Base-by-base conservation (phyloP, 2,329 filamentous ascomycete genomes). In the Ascochyta lentis region DNA sequence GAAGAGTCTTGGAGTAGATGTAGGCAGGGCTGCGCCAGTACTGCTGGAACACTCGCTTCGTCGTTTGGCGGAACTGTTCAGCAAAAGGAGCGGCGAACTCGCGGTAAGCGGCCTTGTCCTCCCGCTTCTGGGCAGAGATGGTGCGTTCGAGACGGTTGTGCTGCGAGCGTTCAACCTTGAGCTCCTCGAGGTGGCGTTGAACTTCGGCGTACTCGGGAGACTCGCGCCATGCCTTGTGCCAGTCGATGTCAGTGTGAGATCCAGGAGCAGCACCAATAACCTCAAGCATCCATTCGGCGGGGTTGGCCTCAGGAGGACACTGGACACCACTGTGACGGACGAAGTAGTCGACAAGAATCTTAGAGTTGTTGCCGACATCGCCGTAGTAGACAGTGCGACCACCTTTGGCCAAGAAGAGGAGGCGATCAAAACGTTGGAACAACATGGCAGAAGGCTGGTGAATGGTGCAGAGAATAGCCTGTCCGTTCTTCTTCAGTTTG, bases 371-470 rank as follows among this genome's bases (percentile, higher is more conserved):
- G 60, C 91, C 91, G 54, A 94, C 88, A 4, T 91, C 86, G 51
- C 90, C 91, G 68, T 92, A 94, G 79, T 95, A 95, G 41, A 94
- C 89, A 1, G 89, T 92, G 70, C 81, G 84, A 52, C 91, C 91
- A 52, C 90, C 90, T 69, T 85, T 88, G 31, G 88, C 87, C 15
- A 95, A 79, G 79, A 95, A 91, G 29, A 94, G 81, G 7, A 95
- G 84, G 55, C 89, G 85, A 69, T 95, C 91, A 72, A 95, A 97
- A 55, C 91, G 89, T 74, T 96, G 91, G 81, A 97, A 96, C 49
- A 97, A 83, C 84, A 96, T 92, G 31, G 93, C 92, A 13, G 91
- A 96, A n/a, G 94, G 94, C 76, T 98, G 94, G 75, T 98, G 94
- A 58, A 97, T 97, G 0, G 94, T 97, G 79, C 92, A 96, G n/a